These are phyloP conservation scores for Phylloporus scabripes DNA, from an alignment of 768 basidiomycete genomes.

Conservation along the genomic window DNA sequence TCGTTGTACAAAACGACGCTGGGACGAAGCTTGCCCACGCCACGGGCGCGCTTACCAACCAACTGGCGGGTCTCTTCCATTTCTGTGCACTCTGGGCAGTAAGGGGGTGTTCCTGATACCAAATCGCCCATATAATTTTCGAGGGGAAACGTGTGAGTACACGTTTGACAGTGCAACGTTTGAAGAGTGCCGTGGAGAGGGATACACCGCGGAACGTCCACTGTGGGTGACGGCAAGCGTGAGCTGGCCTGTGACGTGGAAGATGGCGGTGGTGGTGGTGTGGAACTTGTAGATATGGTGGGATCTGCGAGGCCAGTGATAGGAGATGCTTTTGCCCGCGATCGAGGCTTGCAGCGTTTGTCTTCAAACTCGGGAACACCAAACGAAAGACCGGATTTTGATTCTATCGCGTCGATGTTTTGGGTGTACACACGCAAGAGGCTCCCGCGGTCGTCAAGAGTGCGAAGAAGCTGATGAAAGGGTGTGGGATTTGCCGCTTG, in stretches of 20 bases:
- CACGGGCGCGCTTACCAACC: slow-evolving; percentile 71
- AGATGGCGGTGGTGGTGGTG: slow-evolving; percentile 14
- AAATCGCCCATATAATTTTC: slow-evolving; percentile 56
- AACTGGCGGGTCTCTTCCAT: slow-evolving; percentile 65
- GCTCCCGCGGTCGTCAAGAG: slow-evolving; percentile 68
- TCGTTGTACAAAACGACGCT: slow-evolving; percentile 92
- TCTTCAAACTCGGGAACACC: slow-evolving; percentile 71
- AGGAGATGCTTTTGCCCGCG: slow-evolving; percentile 37
- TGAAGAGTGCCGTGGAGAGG: slow-evolving; percentile 87
- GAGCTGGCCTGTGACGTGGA: slow-evolving; percentile 22
- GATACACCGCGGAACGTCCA: slow-evolving; percentile 72
- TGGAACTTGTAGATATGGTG: slow-evolving; percentile 9
- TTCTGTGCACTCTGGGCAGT: slow-evolving; percentile 74
- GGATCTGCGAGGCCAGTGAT: slow-evolving; percentile 12
- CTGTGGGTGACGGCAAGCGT: slow-evolving; percentile 47
- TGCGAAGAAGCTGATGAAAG: slow-evolving; percentile 71
- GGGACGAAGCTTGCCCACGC: slow-evolving; percentile 75
- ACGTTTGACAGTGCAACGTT: slow-evolving; percentile 73
- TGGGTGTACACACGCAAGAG: slow-evolving; percentile 88
- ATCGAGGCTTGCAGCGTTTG: slow-evolving; percentile 49
- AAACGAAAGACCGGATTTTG: slow-evolving; percentile 79
- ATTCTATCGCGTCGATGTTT: slow-evolving; percentile 88
- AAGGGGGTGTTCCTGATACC: slow-evolving; percentile 55
- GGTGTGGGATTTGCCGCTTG: slow-evolving; percentile 69
- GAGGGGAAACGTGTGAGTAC: slow-evolving; percentile 68